Evolutionary conservation across 164 flowering plant species (phyloP).

Genomic region (Kingdonia uniflora): DNA sequence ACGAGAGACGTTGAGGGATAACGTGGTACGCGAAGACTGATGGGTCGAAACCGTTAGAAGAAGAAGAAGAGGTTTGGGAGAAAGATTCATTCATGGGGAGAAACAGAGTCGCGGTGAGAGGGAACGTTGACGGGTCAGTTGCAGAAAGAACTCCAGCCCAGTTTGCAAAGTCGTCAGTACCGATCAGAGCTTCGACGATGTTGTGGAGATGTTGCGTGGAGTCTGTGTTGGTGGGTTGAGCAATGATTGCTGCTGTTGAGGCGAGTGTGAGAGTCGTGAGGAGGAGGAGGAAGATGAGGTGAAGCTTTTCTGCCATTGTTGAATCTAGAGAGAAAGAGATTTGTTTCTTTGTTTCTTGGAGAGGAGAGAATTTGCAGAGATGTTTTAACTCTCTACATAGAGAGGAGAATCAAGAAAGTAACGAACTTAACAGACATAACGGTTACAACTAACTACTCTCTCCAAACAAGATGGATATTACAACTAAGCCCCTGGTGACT

Average conservation of each 20-base stretch:
- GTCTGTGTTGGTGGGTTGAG: background rate
- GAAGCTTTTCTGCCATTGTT: no score
- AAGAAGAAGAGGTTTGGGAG: conserved; percentile 20
- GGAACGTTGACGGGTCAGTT: conserved; percentile 4
- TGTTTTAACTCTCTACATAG: no score
- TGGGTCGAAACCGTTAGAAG: conserved; percentile 4
- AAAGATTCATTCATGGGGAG: conserved; percentile 26
- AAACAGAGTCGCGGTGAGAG: conserved; percentile 6
- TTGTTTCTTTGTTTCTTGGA: no score
- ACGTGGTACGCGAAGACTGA: conserved; percentile 18
- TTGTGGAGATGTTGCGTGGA: conserved; percentile 14
- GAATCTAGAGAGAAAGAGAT: no score
- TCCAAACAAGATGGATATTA: no score
- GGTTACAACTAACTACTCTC: background rate
- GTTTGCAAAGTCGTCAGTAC: conserved; percentile 32
- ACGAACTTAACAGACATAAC: no score
- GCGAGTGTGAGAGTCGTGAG: no score
- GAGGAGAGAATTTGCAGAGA: no score
- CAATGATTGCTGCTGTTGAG: no score
- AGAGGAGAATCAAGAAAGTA: no score
- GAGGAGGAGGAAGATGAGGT: no score
- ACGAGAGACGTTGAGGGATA: conserved; percentile 15
- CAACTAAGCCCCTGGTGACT: no score
- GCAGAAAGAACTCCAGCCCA: conserved; percentile 23
- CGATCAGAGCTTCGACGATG: conserved; percentile 38